Conservation (phyloP, 1,284 basidiomycete species). For the Malassezia restricta region DNA sequence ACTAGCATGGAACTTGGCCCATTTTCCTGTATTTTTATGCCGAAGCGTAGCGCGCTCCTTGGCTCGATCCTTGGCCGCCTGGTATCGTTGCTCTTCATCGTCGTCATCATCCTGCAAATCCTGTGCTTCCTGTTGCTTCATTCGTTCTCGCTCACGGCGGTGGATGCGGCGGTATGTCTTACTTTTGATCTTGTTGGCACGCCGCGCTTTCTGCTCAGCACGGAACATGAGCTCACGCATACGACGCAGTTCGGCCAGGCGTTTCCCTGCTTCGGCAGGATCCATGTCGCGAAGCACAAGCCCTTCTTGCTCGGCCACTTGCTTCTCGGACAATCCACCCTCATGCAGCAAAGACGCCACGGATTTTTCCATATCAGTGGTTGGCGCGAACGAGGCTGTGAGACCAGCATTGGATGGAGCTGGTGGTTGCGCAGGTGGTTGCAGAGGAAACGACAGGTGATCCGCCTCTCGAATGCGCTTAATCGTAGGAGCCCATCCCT, state of each 20-base stretch:
- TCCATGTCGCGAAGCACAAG: slow-evolving; percentile 68
- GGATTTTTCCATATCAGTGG: slow-evolving; percentile 28
- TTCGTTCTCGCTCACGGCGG: slow-evolving; percentile 59
- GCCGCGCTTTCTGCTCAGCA: slow-evolving; percentile 77
- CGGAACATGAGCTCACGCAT: slow-evolving; percentile 91
- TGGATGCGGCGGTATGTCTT: slow-evolving; percentile 79
- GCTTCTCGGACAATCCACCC: slow-evolving; percentile 52
- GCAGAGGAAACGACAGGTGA: slow-evolving; percentile 79
- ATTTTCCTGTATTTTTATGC: slow-evolving; percentile 46
- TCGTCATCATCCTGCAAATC: slow-evolving; percentile 46
- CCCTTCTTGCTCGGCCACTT: slow-evolving; percentile 63
- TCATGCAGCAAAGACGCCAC: slow-evolving; percentile 43
- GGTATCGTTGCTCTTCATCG: slow-evolving; percentile 52
- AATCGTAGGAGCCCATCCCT: slow-evolving; percentile 85
- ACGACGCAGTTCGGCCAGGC: slow-evolving; percentile 67
- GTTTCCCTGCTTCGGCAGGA: slow-evolving; percentile 67
- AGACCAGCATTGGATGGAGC: slow-evolving; percentile 59
- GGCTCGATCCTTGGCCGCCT: slow-evolving; percentile 57
- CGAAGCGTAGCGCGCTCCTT: slow-evolving; percentile 41
- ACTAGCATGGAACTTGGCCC: slow-evolving; percentile 31
- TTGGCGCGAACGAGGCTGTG: slow-evolving; percentile 53
- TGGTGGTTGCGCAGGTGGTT: slow-evolving; percentile 46
- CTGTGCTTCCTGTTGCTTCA: slow-evolving; percentile 48
- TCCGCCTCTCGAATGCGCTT: slow-evolving; percentile 56
- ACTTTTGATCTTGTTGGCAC: slow-evolving; percentile 88